A percentile compares a stretch with the other conserved stretches of the same genome.
These are phyloP conservation scores for Coniochaeta ligniaria DNA, from an alignment of 2,329 filamentous ascomycete species.

Conservation along the genomic window DNA sequence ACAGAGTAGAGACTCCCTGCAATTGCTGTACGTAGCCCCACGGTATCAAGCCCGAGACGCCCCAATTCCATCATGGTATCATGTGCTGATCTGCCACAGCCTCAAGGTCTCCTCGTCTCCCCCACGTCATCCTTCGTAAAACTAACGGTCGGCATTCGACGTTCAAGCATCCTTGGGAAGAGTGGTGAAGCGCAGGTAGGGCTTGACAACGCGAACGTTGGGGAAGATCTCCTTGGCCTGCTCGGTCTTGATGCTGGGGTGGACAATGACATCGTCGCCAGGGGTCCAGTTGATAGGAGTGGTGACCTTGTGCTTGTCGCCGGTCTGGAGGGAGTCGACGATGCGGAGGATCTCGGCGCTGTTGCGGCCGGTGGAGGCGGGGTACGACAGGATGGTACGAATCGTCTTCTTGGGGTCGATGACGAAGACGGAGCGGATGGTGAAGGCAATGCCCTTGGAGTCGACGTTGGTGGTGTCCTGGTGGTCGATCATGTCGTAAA, in stretches of 20 bases:
- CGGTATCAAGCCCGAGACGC: neutral
- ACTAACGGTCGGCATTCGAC: neutral
- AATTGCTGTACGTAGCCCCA: neutral
- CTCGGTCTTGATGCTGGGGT: slow-evolving; percentile 73
- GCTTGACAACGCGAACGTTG: slow-evolving; percentile 61
- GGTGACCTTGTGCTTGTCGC: slow-evolving; percentile 81
- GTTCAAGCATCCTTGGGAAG: slow-evolving; percentile 40
- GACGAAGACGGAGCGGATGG: slow-evolving; percentile 90
- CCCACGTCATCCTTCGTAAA: neutral
- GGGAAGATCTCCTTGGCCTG: slow-evolving; percentile 86
- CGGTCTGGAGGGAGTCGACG: slow-evolving; percentile 72
- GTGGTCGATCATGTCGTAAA: slow-evolving; percentile 79
- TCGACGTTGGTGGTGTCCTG: slow-evolving; percentile 78
- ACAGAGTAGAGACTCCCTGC: neutral
- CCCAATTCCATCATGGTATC: neutral
- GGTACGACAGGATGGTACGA: slow-evolving; percentile 86
- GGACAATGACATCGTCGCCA: slow-evolving; percentile 89
- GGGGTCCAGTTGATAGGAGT: slow-evolving; percentile 87
- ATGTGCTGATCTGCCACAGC: neutral
- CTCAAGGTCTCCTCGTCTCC: neutral
- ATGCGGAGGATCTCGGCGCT: slow-evolving; percentile 72
- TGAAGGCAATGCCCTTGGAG: slow-evolving; percentile 79
- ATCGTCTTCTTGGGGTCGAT: slow-evolving; percentile 94
- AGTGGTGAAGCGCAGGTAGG: slow-evolving; percentile 67
- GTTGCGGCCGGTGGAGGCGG: slow-evolving; percentile 82